Evolutionary conservation across 1,284 basidiomycete genomes (phyloP), one percentile per base, ranked within the genome.

Genomic region (Apiotrichum siamense): DNA sequence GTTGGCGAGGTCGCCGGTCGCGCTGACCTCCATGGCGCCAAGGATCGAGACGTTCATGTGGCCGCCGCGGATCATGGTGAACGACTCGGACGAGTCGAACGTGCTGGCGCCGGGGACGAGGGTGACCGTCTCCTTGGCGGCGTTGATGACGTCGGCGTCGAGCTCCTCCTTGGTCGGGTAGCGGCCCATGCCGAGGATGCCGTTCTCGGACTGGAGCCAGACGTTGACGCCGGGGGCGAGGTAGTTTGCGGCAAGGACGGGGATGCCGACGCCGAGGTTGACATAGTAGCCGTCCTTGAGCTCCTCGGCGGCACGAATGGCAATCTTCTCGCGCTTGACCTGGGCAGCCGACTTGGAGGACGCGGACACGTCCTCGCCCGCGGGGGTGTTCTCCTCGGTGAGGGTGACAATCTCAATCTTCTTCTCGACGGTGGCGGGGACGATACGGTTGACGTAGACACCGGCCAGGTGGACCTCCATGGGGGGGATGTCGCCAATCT

Each of bases 51-150:
- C 88, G 66, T 97, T 84, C 54, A 97, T 83, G 74, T 97, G 93
- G 13, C 93, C 94, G 53, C 89, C 92, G 51, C 92, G 85, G 74
- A 96, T 93, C 89, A 96, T 96, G 35, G 87, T 88, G 67, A 97
- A 97, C 21, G 65, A 69, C 57, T 74, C 72, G 35, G 67, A 66
- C 23, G 70, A 72, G 54, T 74, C 93, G 67, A 97, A 97, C 2
- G 92, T 79, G 7, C 90, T 85, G 20, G 92, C 90, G 46, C 94
- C 93, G 39, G 93, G 91, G 21, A 96, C 78, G 7, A 97, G 79
- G 4, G 91, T 94, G 50, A 90, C 83, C 6, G 93, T 96, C 75
- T 97, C 92, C 73, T 97, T 97, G 35, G 93, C 93, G 41, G 93
- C 94, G 67, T 94, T 94, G 67, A 94, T 88, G 58, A 93, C 81